phyloP scores from a whole-genome alignment of 176 grass and related monocot genomes.

The Oryza australiensis region DNA sequence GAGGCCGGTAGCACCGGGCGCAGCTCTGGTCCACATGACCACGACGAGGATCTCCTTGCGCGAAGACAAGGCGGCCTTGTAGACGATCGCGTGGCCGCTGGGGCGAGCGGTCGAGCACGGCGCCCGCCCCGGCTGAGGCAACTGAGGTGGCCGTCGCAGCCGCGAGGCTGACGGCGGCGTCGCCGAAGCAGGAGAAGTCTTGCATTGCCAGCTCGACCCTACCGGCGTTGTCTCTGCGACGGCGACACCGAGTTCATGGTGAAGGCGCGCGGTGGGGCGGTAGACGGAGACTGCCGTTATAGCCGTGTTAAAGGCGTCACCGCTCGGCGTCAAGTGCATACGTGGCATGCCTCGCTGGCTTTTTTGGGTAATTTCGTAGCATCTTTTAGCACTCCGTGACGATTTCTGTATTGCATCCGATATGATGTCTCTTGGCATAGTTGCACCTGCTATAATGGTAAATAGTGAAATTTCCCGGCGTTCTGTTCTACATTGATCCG shows the following conservation, averaged over 20 bases:
- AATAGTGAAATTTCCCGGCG: no score
- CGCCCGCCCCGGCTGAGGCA: background rate
- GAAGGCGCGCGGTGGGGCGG: no score
- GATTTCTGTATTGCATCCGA: no score
- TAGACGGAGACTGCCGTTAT: no score
- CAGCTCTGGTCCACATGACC: slow-evolving; percentile 58
- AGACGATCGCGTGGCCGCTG: slow-evolving; percentile 43
- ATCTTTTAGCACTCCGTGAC: no score
- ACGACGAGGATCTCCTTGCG: slow-evolving; percentile 57
- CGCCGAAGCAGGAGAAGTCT: slow-evolving; percentile 81
- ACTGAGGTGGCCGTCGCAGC: background rate
- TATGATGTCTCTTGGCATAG: no score
- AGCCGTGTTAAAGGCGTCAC: no score
- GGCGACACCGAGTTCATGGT: background rate
- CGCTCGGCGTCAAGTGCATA: no score
- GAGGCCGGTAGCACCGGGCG: slow-evolving; percentile 25
- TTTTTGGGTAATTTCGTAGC: no score
- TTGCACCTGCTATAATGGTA: no score
- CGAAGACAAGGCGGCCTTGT: slow-evolving; percentile 39
- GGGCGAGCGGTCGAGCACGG: background rate
- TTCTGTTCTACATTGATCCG: background rate
- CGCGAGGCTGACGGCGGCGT: slow-evolving; percentile 50
- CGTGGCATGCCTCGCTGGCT: no score
- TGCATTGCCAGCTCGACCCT: slow-evolving; percentile 43
- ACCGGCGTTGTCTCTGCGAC: background rate